Evolutionary conservation across 441 rosid species (phyloP).

Genomic region (Omphalea diandra): DNA sequence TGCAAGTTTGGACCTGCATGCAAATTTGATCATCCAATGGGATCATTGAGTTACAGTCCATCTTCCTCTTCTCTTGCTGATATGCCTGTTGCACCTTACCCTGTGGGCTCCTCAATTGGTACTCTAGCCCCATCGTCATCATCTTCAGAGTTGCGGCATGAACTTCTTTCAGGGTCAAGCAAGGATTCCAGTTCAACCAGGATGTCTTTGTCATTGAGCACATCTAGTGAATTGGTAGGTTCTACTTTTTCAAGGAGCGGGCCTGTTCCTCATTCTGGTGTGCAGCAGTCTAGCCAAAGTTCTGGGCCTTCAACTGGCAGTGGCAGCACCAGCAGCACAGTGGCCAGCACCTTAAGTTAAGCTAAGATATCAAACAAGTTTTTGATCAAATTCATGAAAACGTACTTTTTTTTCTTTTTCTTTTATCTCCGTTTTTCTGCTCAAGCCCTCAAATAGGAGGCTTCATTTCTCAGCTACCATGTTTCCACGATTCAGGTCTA

Average conservation of each 20-base stretch:
- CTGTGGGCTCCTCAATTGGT: slow-evolving; percentile 73
- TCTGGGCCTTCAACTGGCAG: slow-evolving; percentile 47
- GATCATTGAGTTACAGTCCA: slow-evolving; percentile 79
- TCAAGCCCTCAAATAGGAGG: slow-evolving; percentile 38
- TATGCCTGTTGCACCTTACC: slow-evolving; percentile 87
- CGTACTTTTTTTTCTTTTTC: slow-evolving; percentile 20
- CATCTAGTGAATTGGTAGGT: slow-evolving; percentile 48
- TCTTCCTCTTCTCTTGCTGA: slow-evolving; percentile 92
- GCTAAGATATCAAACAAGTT: slow-evolving; percentile 33
- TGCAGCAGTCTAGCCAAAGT: slow-evolving; percentile 47
- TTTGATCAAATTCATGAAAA: slow-evolving; percentile 50
- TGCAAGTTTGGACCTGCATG: slow-evolving; percentile 93
- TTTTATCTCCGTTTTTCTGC: slow-evolving; percentile 26
- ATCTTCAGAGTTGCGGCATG: slow-evolving; percentile 64
- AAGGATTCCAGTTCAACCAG: slow-evolving; percentile 44
- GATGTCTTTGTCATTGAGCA: slow-evolving; percentile 43
- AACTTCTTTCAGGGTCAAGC: slow-evolving; percentile 49
- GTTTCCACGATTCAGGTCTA: slow-evolving; percentile 45
- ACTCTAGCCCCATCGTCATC: slow-evolving; percentile 81
- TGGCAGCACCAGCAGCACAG: too few species aligned
- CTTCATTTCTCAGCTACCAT: slow-evolving; percentile 29
- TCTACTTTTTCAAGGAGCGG: slow-evolving; percentile 45
- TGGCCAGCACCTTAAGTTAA: slow-evolving; percentile 46
- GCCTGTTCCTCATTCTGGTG: slow-evolving; percentile 35
- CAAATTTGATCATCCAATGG: slow-evolving; percentile 81